Base-by-base conservation (phyloP, 495 filamentous ascomycete species). In the Lasiosphaeria ovina region DNA sequence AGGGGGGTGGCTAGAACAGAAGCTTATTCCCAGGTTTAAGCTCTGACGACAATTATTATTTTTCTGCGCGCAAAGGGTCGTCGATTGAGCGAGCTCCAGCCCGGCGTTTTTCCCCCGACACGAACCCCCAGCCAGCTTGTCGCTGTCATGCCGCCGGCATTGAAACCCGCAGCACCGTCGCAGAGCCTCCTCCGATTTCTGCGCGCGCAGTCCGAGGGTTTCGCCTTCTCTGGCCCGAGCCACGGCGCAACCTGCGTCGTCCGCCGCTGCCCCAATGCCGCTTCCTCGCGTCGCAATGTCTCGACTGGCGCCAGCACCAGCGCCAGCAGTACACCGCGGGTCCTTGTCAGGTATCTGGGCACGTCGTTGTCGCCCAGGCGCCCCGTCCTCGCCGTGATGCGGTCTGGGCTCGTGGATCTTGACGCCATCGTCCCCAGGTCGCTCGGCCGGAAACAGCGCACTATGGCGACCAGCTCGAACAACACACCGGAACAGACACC, bases 171-270 rank as follows among this genome's bases (percentile, higher is more conserved):
- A 68, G 81, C 75, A 49, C 87, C 87, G n/a, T 90, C 87, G 51
- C 73, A 76, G 51, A 79, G 76, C n/a, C 75, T 89, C 3, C 78
- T 90, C 60, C 80, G 79, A 38, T 89, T 85, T 59, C 75, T 90
- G 16, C 81, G 79, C 58, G 81, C 79, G 38, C 87, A 89, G 65
- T 81, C 83, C 56, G 82, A 85, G 54, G 76, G 76, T n/a, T 35
- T 75, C 33, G 74, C 72, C 50, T 81, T 79, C 63, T 80, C 83
- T 72, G 77, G 71, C 16, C 63, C 72, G n/a, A 77, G 47, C 42
- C 9, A 38, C 34, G 48, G 53, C 35, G 48, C 64, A 40, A 55
- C 57, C 35, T 69, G 66, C 50, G 47, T 58, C 52, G 16, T 33
- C 47, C 34, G 16, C 57, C 50, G 55, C n/a, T 61, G 57, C 56